Evolutionary conservation across 1,284 basidiomycete species (phyloP), one percentile per base, ranked within the genome.

Genomic region (Sphagnurus paluster): DNA sequence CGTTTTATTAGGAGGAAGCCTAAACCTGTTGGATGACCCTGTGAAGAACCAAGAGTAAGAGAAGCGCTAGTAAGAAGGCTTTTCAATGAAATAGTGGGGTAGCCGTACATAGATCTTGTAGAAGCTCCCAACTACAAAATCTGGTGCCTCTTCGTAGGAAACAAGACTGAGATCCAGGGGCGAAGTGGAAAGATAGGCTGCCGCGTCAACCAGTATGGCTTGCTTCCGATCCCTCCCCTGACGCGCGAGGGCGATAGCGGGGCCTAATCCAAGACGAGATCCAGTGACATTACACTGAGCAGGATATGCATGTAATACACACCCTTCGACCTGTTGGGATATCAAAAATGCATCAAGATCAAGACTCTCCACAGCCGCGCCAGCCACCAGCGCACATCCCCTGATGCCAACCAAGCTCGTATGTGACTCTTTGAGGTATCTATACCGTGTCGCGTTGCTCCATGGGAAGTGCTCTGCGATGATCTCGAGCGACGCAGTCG

Each of bases 241-340:
- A 16, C 41, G 36, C 21, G 46, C 21, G 7, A 46, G 30, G 23
- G 21, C 32, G 7, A 39, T 24, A 16, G 51, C 44, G 19, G 51
- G 51, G 23, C 45, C 44, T 14, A 53, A 24, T 17, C 51, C 51
- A 4, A 53, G 48, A 30, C 51, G 51, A 13, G 51, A 49, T 38
- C 51, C 51, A 17, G 51, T 53, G 28, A 53, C 51, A 16, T 53
- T 53, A 24, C 51, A 53, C 16, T 53, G 51, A 3, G 51, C 51
- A 39, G 51, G 51, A 39, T 53, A 53, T 2, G 48, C 51, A 21
- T 53, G 41, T n/a, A 53, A 35, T 9, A 44, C 33, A 14, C 23
- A 32, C 5, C 23, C 38, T 21, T 23, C 19, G 10, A 25, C 28
- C 17, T 32, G 34, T 16, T 20, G 24, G n/a, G 38, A 23, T 4